Evolutionary conservation across 257 asterid species (phyloP).

Genomic region (Solanum bulbocastanum): DNA sequence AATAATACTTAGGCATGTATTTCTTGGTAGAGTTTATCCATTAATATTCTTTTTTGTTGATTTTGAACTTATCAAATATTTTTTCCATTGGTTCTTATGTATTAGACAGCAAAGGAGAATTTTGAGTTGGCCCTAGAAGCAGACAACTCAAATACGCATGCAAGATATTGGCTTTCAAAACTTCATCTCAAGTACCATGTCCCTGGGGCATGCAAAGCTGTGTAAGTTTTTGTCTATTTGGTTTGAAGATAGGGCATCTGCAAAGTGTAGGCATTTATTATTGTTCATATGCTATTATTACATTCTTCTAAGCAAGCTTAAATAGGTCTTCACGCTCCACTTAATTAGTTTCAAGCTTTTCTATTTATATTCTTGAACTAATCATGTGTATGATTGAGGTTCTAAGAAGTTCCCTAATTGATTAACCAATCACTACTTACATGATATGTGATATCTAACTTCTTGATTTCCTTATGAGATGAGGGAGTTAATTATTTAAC

Average conservation of each 20-base stretch:
- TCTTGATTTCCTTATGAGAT: not conserved
- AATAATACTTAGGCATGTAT: not conserved
- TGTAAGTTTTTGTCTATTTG: constrained; percentile 33
- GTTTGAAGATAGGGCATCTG: not conserved
- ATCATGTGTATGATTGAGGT: not conserved
- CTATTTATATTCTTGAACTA: not conserved
- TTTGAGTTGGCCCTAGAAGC: constrained; percentile 95
- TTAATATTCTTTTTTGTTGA: not conserved
- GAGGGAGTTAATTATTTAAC: not conserved
- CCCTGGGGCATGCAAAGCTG: constrained; percentile 82
- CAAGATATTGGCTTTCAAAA: constrained; percentile 87
- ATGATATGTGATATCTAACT: not conserved
- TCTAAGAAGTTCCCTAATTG: not conserved
- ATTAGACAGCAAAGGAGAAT: constrained; percentile 76
- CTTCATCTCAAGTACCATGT: constrained; percentile 83
- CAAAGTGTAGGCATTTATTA: not conserved
- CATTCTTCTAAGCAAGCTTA: not conserved
- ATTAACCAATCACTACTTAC: not conserved
- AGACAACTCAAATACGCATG: constrained; percentile 81
- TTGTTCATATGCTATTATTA: not conserved
- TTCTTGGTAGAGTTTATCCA: not conserved
- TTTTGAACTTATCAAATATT: not conserved
- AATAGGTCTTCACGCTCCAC: not conserved
- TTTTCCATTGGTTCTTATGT: constrained; percentile 6
- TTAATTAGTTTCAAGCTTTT: not conserved